Evolutionary conservation across 2,329 filamentous ascomycete species (phyloP).

Genomic region (Botrytis pseudocinerea): DNA sequence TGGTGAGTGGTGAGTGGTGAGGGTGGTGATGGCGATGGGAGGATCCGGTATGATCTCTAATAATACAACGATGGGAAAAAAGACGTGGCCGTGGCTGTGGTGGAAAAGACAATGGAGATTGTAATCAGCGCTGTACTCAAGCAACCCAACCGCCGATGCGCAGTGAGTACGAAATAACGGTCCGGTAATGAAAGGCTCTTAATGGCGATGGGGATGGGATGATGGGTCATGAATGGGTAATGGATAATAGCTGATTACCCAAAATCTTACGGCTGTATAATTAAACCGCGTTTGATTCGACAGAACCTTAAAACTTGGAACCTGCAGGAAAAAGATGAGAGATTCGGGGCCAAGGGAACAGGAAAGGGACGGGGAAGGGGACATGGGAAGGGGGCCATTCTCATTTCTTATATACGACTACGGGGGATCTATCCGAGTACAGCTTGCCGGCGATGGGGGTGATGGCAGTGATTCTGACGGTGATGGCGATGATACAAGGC

Average conservation of each 20-base stretch:
- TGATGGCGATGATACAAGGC: neutral
- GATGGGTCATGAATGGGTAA: neutral
- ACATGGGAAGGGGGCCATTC: neutral
- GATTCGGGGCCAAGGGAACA: neutral
- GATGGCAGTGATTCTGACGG: too few relatives aligned
- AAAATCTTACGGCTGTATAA: neutral
- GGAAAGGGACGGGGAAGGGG: neutral
- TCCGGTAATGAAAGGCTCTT: neutral
- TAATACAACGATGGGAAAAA: neutral
- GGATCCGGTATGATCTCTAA: neutral
- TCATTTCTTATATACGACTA: neutral
- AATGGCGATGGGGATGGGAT: neutral
- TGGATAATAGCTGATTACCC: neutral
- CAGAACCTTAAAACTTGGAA: slow-evolving; percentile 10
- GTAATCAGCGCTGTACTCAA: neutral
- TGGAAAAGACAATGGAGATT: neutral
- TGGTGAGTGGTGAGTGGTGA: too few relatives aligned
- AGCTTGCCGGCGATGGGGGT: neutral
- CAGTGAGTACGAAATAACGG: neutral
- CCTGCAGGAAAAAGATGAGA: neutral
- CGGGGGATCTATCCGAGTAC: neutral
- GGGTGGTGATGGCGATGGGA: neutral
- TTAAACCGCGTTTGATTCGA: slow-evolving; percentile 11
- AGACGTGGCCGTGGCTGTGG: slow-evolving; percentile 8
- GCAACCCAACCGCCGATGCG: neutral